Evolutionary conservation across 1,139 yeast species (phyloP).

Genomic region (Pichia sp.): DNA sequence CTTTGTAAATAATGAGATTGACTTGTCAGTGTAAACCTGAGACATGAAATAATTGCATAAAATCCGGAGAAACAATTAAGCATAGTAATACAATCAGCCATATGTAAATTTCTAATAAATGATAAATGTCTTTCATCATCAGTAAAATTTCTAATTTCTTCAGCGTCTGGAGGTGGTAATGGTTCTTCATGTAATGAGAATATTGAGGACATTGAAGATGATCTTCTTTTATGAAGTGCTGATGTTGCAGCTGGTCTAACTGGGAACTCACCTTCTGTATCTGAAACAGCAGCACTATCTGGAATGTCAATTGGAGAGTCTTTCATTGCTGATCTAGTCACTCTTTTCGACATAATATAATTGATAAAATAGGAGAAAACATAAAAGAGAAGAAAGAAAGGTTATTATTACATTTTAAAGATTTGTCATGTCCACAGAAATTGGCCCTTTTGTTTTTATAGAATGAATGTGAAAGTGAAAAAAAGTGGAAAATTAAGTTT

Average conservation of each 20-base stretch:
- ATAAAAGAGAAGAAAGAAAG: too few species aligned
- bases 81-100: conserved; percentile 93
- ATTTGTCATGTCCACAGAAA: background rate
- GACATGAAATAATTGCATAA: conserved; percentile 78
- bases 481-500: background rate
- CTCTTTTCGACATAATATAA: background rate
- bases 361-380: too few species aligned
- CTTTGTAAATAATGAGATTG: conserved; percentile 69
- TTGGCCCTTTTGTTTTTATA: too few species aligned
- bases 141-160: conserved; percentile 71
- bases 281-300: conserved; percentile 12
- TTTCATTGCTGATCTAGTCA: conserved; percentile 10
- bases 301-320: conserved; percentile 1
- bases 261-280: conserved; percentile 14
- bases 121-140: conserved; percentile 75
- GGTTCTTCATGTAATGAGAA: conserved; percentile 29
- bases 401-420: too few species aligned
- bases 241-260: background rate
- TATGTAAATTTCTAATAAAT: conserved; percentile 70
- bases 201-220: conserved; percentile 29
- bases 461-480: background rate
- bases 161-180: conserved; percentile 43
- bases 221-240: conserved; percentile 20
- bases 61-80: conserved; percentile 88
- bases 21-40: conserved; percentile 68